Base-by-base conservation (phyloP, 2,329 filamentous ascomycete genomes). In the Trichoderma sp. region DNA sequence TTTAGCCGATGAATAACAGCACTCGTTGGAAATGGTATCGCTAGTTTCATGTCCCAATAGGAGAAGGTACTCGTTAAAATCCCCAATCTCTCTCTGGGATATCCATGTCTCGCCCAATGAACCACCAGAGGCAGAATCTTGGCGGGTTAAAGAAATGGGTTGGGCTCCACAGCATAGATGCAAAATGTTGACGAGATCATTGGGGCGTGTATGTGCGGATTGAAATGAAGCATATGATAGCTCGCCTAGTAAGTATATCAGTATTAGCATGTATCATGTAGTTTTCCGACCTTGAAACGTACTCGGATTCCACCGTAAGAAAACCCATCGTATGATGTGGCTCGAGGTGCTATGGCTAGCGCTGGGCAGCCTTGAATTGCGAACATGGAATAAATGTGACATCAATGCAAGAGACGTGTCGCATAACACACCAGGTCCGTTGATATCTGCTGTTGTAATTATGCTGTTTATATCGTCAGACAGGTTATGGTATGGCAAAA, bases 301-400 rank as follows among this genome's bases (percentile, higher is more conserved):
- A 96, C 94, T 92, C 78, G 95, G 93, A 78, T 91, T 92, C 95
- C 96, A 99, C 80, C 90, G 92, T 41, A 91, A 89, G 79, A 95
- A 92, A 1, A 97, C 83, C 97, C 97, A 99, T 79, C 91, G 89
- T 74, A 97, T 90, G 45, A 97, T 89, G 79, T 93, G 91, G 77
- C 91, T 93, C 50, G 91, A 92, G 4, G 92, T 93, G 53, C 88
- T 87, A 78, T 92, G 90, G 78, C 90, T 93, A 45, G 90, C 90
- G 75, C 90, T 92, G 2, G 94, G 93, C 62, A 93, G 91, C 79
- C 92, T 89, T 33, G 89, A 88, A 78, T 93, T 91, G 71, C 91
- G 90, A 56, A 91, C 85, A 74, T 91, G 89, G 45, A 97, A 86
- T 59, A 97, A 83, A 73, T 90, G 89, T 18, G 89, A 86, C 90